These are phyloP conservation scores for Lodderomyces parapsilosis DNA, from an alignment of 1,139 yeast genomes.

Conservation along the genomic window DNA sequence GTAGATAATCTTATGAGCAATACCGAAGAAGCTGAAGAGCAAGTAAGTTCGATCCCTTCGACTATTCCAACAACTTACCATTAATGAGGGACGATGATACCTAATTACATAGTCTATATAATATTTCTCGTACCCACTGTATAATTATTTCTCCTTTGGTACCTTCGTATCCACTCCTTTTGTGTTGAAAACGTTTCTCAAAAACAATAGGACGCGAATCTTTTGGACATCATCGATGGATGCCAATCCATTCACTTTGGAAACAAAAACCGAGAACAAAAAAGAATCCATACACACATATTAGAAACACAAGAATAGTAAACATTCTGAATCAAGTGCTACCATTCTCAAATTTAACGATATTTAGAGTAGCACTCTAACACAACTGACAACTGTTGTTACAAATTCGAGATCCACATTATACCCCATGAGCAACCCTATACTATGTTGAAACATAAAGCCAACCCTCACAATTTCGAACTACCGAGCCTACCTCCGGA, in stretches of 20 bases:
- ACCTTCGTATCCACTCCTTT: neutral
- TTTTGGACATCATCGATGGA: neutral
- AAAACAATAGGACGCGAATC: neutral
- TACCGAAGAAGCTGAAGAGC: conserved; percentile 17
- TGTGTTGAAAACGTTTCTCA: no score
- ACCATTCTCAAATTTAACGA: neutral
- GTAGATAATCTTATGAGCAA: conserved; percentile 27
- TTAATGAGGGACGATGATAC: conserved; percentile 2
- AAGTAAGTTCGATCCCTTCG: conserved; percentile 18
- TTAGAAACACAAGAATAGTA: neutral
- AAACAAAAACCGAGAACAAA: neutral
- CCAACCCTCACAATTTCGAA: neutral
- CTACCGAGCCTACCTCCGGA: conserved; percentile 21
- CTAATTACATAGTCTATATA: neutral
- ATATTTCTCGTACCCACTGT: conserved; percentile 1
- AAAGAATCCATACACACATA: neutral
- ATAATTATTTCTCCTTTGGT: neutral
- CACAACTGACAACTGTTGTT: neutral
- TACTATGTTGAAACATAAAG: neutral
- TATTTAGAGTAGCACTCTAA: neutral
- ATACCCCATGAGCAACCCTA: neutral
- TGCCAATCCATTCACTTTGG: neutral
- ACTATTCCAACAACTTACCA: conserved; percentile 22
- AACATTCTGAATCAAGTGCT: neutral
- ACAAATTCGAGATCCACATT: neutral